Evolutionary conservation across 106 monocot genomes (phyloP).

Genomic region (Agapanthus africanus): DNA sequence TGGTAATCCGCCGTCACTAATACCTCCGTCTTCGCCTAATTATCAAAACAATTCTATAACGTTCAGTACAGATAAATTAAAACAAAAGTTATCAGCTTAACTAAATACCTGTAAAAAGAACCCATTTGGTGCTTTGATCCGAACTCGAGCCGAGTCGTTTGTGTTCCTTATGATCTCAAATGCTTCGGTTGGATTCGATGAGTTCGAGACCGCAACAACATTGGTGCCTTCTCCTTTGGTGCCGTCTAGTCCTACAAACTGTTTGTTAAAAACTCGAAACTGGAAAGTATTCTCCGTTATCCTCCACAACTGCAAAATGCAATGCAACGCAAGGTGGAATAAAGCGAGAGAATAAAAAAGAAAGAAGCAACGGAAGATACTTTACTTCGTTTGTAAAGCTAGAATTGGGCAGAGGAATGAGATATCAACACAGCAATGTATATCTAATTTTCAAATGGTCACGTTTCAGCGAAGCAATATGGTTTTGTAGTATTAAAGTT

Average conservation of each 20-base stretch:
- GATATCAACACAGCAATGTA: too few relatives aligned
- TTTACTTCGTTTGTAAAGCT: too few relatives aligned
- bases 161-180: slow-evolving; percentile 47
- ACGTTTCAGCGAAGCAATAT: too few relatives aligned
- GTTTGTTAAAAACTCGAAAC: slow-evolving; percentile 38
- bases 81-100: background rate
- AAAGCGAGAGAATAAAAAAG: too few relatives aligned
- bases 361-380: too few relatives aligned
- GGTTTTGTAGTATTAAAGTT: too few relatives aligned
- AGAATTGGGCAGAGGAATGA: too few relatives aligned
- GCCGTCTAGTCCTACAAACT: slow-evolving; percentile 37
- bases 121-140: slow-evolving; percentile 59
- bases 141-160: slow-evolving; percentile 24
- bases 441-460: too few relatives aligned
- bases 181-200: slow-evolving; percentile 25
- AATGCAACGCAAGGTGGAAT: too few relatives aligned
- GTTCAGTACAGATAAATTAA: background rate
- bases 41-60: background rate
- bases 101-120: slow-evolving; percentile 43
- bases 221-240: slow-evolving; percentile 5
- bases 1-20: slow-evolving; percentile 38
- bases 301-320: slow-evolving; percentile 31
- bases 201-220: slow-evolving; percentile 26
- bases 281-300: slow-evolving; percentile 33
- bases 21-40: slow-evolving; percentile 16